Evolutionary conservation across 345 rosid species (phyloP), one percentile per base, ranked within the genome.

Genomic region (Eucalyptus sp.): DNA sequence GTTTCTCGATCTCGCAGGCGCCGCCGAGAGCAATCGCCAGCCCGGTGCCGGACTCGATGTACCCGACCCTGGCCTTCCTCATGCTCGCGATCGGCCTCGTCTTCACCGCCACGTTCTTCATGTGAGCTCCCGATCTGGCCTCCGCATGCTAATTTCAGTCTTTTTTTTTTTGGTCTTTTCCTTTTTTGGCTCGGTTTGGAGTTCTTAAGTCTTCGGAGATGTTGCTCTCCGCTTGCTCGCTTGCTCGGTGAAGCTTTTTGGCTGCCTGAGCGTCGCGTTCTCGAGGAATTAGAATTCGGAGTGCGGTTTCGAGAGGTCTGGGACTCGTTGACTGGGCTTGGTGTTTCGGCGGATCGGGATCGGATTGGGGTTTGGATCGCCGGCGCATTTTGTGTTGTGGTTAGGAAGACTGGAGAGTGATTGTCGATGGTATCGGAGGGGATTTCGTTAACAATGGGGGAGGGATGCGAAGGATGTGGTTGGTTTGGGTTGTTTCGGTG

Each of bases 81-180:
- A 95, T 95, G 94, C 93, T 96, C 37, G 88, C 96, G 49, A 90
- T 96, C 86, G 99, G 99, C 43, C 98, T 97, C 87, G 44, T 96
- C 79, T 89, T 96, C 89, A 94, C 98, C 12, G 98, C 99, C 71
- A 89, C 95, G 88, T 96, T 97, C 94, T 97, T 96, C 96, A 95
- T 96, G 99, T 97, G 91, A 92, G 95, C 87, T 89, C 66, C 66
- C 91, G 91, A 84, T 91, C 93, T 46, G 91, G 86, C 89, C 68
- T 87, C 48, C 60, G 2, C 7, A 54, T 33, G 68, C 48, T 31
- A 0, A 17, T 52, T 27, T 44, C 71, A 22, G 24, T 52, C 46
- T 22, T 11, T 10, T 8, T 27, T 60, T 58, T 15, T 14, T 52
- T 50, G 3, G 24, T 86, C 58, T 27, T 86, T 56, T 56, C 62